Percentiles rank a stretch among this genome's conserved stretches.
Conservation (phyloP, 192 early-diverging fungal genomes). For the Mortierella claussenii region DNA sequence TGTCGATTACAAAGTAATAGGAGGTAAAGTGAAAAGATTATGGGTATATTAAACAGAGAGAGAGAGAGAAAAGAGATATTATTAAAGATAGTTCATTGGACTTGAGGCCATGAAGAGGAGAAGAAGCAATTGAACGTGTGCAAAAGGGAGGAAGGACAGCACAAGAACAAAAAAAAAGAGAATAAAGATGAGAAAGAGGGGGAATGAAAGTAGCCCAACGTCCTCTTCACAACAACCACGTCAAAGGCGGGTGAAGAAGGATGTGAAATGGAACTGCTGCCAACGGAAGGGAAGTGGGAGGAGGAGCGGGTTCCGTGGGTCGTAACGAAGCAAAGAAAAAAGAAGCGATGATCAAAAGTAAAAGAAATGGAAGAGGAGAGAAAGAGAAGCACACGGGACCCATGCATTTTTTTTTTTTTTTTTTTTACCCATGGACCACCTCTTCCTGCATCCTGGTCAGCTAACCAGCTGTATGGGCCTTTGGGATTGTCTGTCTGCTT, state of each 20-base stretch:
- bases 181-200: not conserved
- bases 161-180: not conserved
- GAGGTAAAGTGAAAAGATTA: too few relatives aligned
- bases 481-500: not conserved
- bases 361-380: slow-evolving; percentile 5
- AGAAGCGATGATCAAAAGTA: not conserved
- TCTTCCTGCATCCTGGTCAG: slow-evolving; percentile 7
- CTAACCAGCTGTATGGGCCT: too few relatives aligned
- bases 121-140: not conserved
- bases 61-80: too few relatives aligned
- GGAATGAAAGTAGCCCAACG: not conserved
- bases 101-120: too few relatives aligned
- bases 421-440: slow-evolving; percentile 8
- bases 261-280: not conserved
- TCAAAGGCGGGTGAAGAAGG: not conserved
- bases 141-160: not conserved
- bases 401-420: not conserved
- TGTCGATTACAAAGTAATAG: too few relatives aligned
- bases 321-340: not conserved
- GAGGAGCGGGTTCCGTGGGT: not conserved
- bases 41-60: too few relatives aligned
- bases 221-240: too few relatives aligned
- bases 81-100: too few relatives aligned
- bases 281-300: not conserved
- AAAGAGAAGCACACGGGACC: not conserved